Evolutionary conservation across 2,329 filamentous ascomycete species (phyloP), one percentile per base, ranked within the genome.

Genomic region (Fusarium sambucinum): DNA sequence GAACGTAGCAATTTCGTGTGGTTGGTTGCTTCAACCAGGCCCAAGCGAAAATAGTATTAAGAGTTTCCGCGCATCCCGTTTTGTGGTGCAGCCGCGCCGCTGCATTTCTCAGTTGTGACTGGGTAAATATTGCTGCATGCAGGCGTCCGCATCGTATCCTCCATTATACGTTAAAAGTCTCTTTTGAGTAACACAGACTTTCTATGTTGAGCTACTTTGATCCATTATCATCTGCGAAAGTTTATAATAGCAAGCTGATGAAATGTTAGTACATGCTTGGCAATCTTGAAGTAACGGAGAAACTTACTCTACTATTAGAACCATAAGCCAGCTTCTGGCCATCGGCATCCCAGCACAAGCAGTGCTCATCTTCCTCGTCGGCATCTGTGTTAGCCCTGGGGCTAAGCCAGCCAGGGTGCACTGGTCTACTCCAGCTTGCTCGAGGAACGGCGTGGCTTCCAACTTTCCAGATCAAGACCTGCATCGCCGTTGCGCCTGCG

Each of bases 381-480:
- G 80, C 74, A 25, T 86, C 85, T 9, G 82, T 80, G 35, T 81
- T 83, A 45, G 81, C 81, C 71, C 83, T 86, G 21, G 87, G 87
- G 61, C 85, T 89, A 32, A 86, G 79, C 86, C 87, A 89, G 6
- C 86, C 87, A 1, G 82, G 79, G 67, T 89, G 86, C 12, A 83
- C 79, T 27, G 81, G 79, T 63, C 86, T 79, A 61, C 81, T 85
- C 88, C 88, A 90, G 72, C 82, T 86, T 17, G 88, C 88, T 45
- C 86, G 82, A 6, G 88, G 88, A 45, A 88, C 81, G 27, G 81
- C 79, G 45, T 85, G 81, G 53, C 87, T 88, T 62, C 85, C 87
- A 14, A 89, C 84, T 73, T 89, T 90, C 87, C 88, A 90, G 45
- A 90, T 89, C 38, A 89, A 77, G 16, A 90, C 86, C 58, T 82